A percentile compares a stretch with the other conserved stretches of the same genome.
Evolutionary conservation across 306 rosid genomes (phyloP).

Genomic region (apple (Malus domestica)): DNA sequence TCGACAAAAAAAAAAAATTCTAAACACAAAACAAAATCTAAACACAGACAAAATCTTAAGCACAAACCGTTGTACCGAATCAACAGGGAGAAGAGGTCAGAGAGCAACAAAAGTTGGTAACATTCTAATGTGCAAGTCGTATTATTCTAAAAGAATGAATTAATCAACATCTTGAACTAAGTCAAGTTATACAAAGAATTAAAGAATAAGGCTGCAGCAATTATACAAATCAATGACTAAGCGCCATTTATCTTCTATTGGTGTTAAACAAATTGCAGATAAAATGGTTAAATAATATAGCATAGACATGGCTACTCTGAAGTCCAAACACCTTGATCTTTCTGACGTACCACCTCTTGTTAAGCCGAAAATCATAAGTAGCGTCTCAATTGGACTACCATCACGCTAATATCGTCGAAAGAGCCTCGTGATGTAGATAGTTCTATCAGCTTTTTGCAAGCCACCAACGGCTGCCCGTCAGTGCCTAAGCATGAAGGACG

Average conservation of each 20-base stretch:
- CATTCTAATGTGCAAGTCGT: not conserved
- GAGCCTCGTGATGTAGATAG: slow-evolving; percentile 75
- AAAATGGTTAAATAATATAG: slow-evolving; percentile 11
- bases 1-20: too few species aligned
- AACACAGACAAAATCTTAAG: not conserved
- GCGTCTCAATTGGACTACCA: slow-evolving; percentile 52
- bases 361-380: slow-evolving; percentile 31
- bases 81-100: not conserved
- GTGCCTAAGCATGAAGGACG: slow-evolving; percentile 45
- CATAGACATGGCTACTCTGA: slow-evolving; percentile 7
- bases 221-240: not conserved
- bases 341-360: not conserved
- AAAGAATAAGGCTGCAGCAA: slow-evolving; percentile 15
- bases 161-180: slow-evolving; percentile 6
- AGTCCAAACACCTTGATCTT: not conserved
- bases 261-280: not conserved
- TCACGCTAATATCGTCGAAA: slow-evolving; percentile 72
- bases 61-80: not conserved
- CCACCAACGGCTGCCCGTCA: slow-evolving; percentile 43
- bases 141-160: not conserved
- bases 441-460: slow-evolving; percentile 82
- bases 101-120: not conserved
- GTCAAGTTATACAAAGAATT: not conserved
- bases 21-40: not conserved
- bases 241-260: not conserved